Percentiles rank a stretch among this genome's conserved stretches.
Conservation (phyloP, 2,329 filamentous ascomycete genomes). For the Diaporthe aspalathi region DNA sequence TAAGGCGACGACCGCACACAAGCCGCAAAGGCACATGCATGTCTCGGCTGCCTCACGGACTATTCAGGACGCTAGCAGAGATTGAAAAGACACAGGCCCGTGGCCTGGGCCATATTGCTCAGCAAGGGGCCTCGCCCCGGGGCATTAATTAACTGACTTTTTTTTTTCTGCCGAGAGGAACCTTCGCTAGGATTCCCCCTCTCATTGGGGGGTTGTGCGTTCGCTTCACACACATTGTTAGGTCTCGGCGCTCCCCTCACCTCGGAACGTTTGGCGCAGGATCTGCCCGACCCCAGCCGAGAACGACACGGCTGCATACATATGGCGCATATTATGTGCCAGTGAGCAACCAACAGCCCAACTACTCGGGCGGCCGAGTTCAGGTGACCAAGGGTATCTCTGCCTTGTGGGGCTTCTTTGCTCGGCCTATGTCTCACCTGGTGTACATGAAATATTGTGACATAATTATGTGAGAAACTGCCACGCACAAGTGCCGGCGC, state of each 20-base stretch:
- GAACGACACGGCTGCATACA: neutral
- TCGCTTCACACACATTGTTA: conserved; percentile 20
- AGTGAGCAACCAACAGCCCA: conserved; percentile 4
- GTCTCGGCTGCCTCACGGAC: conserved; percentile 34
- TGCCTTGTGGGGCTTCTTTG: conserved; percentile 1
- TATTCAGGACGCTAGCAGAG: conserved; percentile 16
- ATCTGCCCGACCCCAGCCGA: conserved; percentile 5
- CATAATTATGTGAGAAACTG: neutral
- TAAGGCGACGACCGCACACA: conserved; percentile 31
- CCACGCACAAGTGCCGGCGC: conserved; percentile 14
- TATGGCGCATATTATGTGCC: neutral
- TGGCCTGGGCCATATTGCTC: conserved; percentile 6
- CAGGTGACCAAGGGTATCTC: conserved; percentile 10
- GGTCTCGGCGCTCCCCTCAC: neutral
- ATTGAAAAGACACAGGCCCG: neutral
- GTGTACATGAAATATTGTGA: neutral
- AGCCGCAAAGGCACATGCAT: conserved; percentile 32
- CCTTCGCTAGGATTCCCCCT: conserved; percentile 2
- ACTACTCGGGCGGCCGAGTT: conserved; percentile 12
- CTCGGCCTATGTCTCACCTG: conserved; percentile 8
- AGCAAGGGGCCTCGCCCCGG: neutral
- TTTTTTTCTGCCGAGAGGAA: neutral
- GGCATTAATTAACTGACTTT: neutral
- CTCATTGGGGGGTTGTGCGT: neutral
- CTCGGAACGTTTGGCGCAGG: neutral